These are phyloP conservation scores for Beauveria sp. DNA, from an alignment of 2,329 filamentous ascomycete species.

Conservation along the genomic window DNA sequence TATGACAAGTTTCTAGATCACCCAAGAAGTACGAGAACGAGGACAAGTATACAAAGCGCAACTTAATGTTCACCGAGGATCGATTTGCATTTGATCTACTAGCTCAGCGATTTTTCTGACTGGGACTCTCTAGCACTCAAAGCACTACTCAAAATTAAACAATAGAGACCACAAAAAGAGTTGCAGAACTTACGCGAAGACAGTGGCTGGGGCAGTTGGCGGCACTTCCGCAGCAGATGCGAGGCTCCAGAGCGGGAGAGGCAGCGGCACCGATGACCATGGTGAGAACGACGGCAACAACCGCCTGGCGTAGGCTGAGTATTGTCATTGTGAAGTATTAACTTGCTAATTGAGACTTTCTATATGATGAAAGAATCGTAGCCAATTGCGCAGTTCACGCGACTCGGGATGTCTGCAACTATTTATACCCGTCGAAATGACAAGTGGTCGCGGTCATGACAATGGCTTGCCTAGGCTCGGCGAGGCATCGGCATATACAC, in stretches of 20 bases:
- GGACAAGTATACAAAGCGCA: too few relatives aligned
- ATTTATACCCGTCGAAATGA: neutral
- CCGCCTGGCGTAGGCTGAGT: neutral
- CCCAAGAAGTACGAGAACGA: too few relatives aligned
- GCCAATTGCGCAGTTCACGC: neutral
- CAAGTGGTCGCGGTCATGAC: neutral
- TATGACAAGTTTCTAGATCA: too few relatives aligned
- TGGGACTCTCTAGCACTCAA: neutral
- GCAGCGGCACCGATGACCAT: neutral
- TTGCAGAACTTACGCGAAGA: neutral
- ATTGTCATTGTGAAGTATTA: neutral
- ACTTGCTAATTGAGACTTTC: neutral
- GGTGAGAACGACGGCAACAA: neutral
- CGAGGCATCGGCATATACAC: neutral
- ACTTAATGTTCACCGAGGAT: too few relatives aligned
- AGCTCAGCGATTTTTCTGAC: too few relatives aligned
- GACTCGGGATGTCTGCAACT: neutral
- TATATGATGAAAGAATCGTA: neutral
- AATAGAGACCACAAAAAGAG: neutral
- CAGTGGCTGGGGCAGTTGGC: neutral
- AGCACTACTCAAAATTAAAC: neutral
- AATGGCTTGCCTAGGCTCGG: neutral
- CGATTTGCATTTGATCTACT: neutral
- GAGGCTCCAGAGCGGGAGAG: neutral
- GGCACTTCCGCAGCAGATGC: neutral